Base-by-base conservation (phyloP, 805 yeast species). In the Cyberlindnera samutprakarnensis region DNA sequence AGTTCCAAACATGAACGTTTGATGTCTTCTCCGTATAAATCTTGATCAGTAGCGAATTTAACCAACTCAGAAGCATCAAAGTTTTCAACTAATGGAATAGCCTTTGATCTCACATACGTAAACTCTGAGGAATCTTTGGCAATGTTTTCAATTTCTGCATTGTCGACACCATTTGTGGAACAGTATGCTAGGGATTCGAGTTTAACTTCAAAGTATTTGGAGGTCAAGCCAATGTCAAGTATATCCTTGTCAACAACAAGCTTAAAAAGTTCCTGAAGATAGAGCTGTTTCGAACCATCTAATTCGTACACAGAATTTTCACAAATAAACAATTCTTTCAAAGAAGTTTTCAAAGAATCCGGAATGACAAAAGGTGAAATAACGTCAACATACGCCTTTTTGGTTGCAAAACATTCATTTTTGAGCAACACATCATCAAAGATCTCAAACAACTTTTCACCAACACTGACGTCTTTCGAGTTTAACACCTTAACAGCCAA, bases 201-300 rank as follows among this genome's bases (percentile, higher is more conserved):
- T 41, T 68, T 72, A 12, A 71, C 72, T 38, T 71, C 73, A 41
- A 58, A 70, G 28, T 48, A 54, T 2, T 53, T 33, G 0, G 75
- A 68, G 2, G 32, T 23, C 14, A 74, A 34, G 5, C 67, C 62
- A 8, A 61, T 27, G 12, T 49, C 42, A 12, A 63, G 30, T 2
- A 70, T 20, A 6, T 29, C 33, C 2, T 59, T 32, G 13, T 31
- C 14, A 10, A 47, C 31, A 4, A 66, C 39, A 10, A 68, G 30
- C 3, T 36, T 28, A 7, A 53, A 41, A 8, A 63, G 38, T 3
- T 47, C 46, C 12, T 63, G 54, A 17, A 72, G 31, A 13, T 71
- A 61, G 14, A 75, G 46, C 38, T 73, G 76, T 33, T 62, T 65
- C 8, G 70, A 57, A 3, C 82, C 82, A 47, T 71, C 64, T 13